Evolutionary conservation across 805 yeast species (phyloP).

Genomic region (Saccharomycopsis selenospora): DNA sequence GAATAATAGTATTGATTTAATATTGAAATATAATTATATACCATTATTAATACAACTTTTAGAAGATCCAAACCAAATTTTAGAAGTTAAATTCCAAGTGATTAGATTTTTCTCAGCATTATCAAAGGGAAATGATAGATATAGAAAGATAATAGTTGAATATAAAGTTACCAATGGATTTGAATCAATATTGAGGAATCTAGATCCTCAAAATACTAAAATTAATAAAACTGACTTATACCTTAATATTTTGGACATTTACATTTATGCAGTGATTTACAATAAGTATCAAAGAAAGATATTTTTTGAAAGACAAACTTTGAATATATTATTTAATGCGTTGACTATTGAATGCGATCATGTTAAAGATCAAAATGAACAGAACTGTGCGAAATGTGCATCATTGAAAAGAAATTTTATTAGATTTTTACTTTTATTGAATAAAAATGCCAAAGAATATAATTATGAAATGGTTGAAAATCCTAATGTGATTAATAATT

Average conservation of each 20-base stretch:
- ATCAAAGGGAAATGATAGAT: constrained; percentile 12
- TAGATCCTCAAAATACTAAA: not conserved
- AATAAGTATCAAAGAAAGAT: constrained; percentile 15
- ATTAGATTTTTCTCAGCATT: constrained; percentile 11
- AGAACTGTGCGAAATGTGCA: not conserved
- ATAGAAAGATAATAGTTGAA: constrained; percentile 8
- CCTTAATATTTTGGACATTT: constrained; percentile 11
- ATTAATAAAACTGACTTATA: constrained; percentile 8
- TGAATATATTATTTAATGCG: constrained; percentile 12
- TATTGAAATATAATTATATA: constrained; percentile 1
- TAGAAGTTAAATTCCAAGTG: constrained; percentile 9
- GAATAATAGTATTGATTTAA: not conserved
- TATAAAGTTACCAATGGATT: constrained; percentile 11
- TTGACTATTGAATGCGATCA: constrained; percentile 2
- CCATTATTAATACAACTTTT: constrained; percentile 9
- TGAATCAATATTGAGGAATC: constrained; percentile 6
- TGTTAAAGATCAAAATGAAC: not conserved
- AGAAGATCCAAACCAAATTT: constrained; percentile 6
- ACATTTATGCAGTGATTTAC: constrained; percentile 10
- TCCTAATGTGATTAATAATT: constrained; percentile 1
- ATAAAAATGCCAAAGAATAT: constrained; percentile 16
- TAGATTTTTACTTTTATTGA: constrained; percentile 16
- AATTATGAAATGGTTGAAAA: constrained; percentile 11
- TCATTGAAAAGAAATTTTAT: constrained; percentile 14
- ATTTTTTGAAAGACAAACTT: constrained; percentile 11